phyloP scores from a whole-genome alignment of 108 stramenopile species.

The Cyclotella kingstonii region DNA sequence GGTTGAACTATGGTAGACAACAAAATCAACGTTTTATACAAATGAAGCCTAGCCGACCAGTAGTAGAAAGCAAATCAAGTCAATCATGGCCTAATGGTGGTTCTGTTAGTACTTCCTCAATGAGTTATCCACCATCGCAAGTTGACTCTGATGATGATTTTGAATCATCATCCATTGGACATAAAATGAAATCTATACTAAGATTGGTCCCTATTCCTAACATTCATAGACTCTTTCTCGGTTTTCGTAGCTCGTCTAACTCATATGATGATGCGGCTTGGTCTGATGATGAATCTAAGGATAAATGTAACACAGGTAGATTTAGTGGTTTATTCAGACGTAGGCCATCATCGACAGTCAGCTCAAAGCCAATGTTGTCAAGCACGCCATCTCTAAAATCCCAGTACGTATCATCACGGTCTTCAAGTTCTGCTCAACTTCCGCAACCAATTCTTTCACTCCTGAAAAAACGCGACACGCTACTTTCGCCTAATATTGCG shows the following conservation, averaged over 20 bases:
- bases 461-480: conserved; percentile 30
- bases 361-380: neutral
- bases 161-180: conserved; percentile 27
- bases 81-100: conserved; percentile 16
- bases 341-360: neutral
- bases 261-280: conserved; percentile 42
- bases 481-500: conserved; percentile 20
- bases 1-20: neutral
- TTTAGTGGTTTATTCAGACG: neutral
- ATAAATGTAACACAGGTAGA: conserved; percentile 3
- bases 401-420: neutral
- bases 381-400: neutral
- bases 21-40: neutral
- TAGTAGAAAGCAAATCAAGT: neutral
- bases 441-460: conserved; percentile 34
- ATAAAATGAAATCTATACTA: conserved; percentile 33
- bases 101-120: conserved; percentile 2
- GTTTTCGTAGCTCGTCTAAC: neutral
- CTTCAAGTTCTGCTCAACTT: conserved; percentile 4
- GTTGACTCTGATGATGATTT: conserved; percentile 37
- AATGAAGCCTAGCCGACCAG: neutral
- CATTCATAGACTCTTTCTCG: conserved; percentile 13
- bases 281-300: conserved; percentile 39
- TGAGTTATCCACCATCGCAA: neutral
- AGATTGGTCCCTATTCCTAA: conserved; percentile 35